Conservation (phyloP, 2,329 filamentous ascomycete genomes). For the Pseudogymnoascus sp. region DNA sequence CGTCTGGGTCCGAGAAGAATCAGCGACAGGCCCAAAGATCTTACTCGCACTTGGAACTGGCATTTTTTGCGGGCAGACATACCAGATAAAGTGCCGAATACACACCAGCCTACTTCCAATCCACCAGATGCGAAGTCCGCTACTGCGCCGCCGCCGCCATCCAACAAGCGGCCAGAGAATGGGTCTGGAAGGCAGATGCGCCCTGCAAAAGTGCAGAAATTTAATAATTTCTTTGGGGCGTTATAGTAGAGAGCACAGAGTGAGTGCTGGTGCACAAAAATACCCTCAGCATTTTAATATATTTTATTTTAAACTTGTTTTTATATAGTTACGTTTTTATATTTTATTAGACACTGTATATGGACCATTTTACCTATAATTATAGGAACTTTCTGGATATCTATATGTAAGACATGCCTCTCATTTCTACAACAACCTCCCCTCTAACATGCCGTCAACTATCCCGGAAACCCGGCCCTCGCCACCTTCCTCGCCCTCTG, state of each 20-base stretch:
- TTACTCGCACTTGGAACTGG: background rate
- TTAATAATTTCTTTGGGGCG: background rate
- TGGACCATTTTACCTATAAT: background rate
- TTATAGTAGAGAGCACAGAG: background rate
- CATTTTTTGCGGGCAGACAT: background rate
- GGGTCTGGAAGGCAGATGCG: background rate
- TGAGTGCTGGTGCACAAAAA: background rate
- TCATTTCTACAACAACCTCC: background rate
- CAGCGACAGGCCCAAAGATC: background rate
- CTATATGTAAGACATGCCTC: background rate
- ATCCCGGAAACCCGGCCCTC: slow-evolving; percentile 39
- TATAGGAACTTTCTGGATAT: background rate
- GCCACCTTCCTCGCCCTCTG: slow-evolving; percentile 60
- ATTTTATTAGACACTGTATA: background rate
- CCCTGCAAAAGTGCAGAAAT: background rate
- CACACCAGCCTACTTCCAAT: background rate
- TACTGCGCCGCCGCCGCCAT: background rate
- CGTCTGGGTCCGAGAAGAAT: background rate
- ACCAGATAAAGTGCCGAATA: background rate
- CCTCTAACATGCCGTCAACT: background rate
- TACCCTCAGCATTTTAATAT: no score
- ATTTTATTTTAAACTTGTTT: background rate
- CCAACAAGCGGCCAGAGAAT: background rate
- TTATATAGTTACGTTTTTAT: background rate
- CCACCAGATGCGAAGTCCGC: background rate